phyloP scores from a whole-genome alignment of 495 filamentous ascomycete genomes.

The Lepidopterella palustris region DNA sequence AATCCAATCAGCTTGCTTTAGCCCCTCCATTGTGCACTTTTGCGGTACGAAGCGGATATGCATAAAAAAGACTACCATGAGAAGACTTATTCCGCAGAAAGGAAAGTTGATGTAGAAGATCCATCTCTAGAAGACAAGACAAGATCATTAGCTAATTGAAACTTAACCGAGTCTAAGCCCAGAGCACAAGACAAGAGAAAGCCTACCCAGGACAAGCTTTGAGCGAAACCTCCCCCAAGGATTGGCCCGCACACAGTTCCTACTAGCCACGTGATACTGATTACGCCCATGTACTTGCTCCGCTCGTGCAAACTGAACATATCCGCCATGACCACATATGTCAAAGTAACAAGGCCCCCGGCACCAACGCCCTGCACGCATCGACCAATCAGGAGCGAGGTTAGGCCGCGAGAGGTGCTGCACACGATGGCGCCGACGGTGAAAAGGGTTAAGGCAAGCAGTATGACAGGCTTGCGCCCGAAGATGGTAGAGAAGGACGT shows the following conservation, averaged over 20 bases:
- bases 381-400: slow-evolving; percentile 56
- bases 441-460: slow-evolving; percentile 47
- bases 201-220: slow-evolving; percentile 26
- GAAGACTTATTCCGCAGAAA: slow-evolving; percentile 41
- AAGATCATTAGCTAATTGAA: too few relatives aligned
- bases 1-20: too few relatives aligned
- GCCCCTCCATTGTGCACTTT: too few relatives aligned
- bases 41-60: too few relatives aligned
- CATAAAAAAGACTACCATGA: slow-evolving; percentile 46
- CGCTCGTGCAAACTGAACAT: slow-evolving; percentile 45
- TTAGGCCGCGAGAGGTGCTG: slow-evolving; percentile 51
- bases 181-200: too few relatives aligned
- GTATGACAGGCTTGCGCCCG: slow-evolving; percentile 40
- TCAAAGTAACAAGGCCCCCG: slow-evolving; percentile 57
- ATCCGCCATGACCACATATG: slow-evolving; percentile 59
- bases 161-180: too few relatives aligned
- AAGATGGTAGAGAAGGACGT: slow-evolving; percentile 46
- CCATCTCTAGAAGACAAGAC: slow-evolving; percentile 34
- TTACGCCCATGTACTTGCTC: slow-evolving; percentile 39
- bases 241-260: slow-evolving; percentile 61
- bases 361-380: slow-evolving; percentile 66
- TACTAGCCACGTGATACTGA: slow-evolving; percentile 39
- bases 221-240: slow-evolving; percentile 37
- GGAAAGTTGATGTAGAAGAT: slow-evolving; percentile 51
- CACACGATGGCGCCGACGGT: slow-evolving; percentile 54